These are phyloP conservation scores for Mesotaenium endlicherianum DNA, from an alignment of 139 green algal species.

Conservation along the genomic window DNA sequence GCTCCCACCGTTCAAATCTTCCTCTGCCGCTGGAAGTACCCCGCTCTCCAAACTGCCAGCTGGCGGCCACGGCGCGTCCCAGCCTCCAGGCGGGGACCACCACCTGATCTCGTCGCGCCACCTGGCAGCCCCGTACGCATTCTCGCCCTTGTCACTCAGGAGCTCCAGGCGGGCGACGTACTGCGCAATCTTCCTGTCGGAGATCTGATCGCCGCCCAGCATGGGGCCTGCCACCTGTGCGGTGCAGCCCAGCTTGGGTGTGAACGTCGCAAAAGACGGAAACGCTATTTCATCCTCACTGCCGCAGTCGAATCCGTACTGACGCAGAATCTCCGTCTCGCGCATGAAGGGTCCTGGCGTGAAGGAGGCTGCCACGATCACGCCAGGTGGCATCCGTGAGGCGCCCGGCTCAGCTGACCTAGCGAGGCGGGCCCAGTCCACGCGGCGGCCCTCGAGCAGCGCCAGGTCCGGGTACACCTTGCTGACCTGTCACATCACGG, in stretches of 20 bases:
- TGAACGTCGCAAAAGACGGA: slow-evolving; percentile 2
- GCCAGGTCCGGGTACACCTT: background rate
- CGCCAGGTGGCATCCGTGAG: background rate
- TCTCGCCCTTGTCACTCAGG: background rate
- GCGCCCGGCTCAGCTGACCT: too few relatives aligned
- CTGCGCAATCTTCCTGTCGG: background rate
- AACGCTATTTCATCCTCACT: background rate
- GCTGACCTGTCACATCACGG: too few relatives aligned
- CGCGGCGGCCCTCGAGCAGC: background rate
- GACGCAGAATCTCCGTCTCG: background rate
- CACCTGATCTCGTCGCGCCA: slow-evolving; percentile 1
- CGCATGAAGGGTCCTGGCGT: background rate
- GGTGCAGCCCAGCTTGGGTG: background rate
- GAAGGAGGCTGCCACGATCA: background rate
- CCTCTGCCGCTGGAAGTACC: too few relatives aligned
- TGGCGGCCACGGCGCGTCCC: too few relatives aligned
- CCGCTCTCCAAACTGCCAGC: too few relatives aligned
- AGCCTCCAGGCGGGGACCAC: too few relatives aligned
- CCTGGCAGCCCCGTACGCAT: background rate
- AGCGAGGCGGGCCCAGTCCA: background rate
- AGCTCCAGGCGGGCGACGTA: background rate
- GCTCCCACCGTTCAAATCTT: too few relatives aligned
- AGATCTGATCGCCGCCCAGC: background rate
- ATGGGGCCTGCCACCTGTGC: background rate
- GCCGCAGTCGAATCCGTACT: background rate